A percentile compares a stretch with the other conserved stretches of the same genome.
These are phyloP conservation scores for Diversispora eburnea DNA, from an alignment of 192 early-diverging fungal genomes.

Conservation along the genomic window DNA sequence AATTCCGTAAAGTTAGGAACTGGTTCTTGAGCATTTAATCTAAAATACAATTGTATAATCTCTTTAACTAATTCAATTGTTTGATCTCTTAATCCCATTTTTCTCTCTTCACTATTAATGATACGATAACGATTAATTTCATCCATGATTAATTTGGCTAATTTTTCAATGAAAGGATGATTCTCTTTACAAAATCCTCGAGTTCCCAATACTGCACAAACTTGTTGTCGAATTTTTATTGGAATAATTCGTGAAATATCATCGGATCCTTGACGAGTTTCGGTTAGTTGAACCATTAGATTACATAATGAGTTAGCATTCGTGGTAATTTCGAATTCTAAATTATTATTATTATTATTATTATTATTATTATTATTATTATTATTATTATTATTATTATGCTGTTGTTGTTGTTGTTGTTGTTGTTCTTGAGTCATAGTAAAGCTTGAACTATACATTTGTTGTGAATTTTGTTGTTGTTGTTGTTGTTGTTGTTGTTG, in stretches of 20 bases:
- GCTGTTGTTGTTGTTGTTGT: too few relatives aligned
- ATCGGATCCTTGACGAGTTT: slow-evolving; percentile 18
- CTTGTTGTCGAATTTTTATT: slow-evolving; percentile 25
- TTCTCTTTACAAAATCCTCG: slow-evolving; percentile 23
- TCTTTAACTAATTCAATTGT: background rate
- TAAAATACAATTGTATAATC: slow-evolving; percentile 18
- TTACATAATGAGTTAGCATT: background rate
- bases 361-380: too few relatives aligned
- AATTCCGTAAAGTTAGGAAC: slow-evolving; percentile 16
- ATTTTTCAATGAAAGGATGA: slow-evolving; percentile 19
- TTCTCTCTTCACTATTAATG: slow-evolving; percentile 4
- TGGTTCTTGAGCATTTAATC: slow-evolving; percentile 29
- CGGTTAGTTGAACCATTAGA: background rate
- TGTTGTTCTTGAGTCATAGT: background rate
- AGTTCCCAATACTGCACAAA: slow-evolving; percentile 23
- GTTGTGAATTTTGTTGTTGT: background rate
- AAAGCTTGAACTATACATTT: background rate
- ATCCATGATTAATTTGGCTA: background rate
- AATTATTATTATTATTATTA: slow-evolving; percentile 5
- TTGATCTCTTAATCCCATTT: background rate
- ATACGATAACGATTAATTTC: slow-evolving; percentile 1
- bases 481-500: background rate
- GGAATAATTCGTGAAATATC: slow-evolving; percentile 16
- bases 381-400: too few relatives aligned
- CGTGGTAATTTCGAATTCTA: slow-evolving; percentile 6